A percentile compares a stretch with the other conserved stretches of the same genome.
Evolutionary conservation across 768 basidiomycete genomes (phyloP).

Genomic region (Amylocystis lapponica): DNA sequence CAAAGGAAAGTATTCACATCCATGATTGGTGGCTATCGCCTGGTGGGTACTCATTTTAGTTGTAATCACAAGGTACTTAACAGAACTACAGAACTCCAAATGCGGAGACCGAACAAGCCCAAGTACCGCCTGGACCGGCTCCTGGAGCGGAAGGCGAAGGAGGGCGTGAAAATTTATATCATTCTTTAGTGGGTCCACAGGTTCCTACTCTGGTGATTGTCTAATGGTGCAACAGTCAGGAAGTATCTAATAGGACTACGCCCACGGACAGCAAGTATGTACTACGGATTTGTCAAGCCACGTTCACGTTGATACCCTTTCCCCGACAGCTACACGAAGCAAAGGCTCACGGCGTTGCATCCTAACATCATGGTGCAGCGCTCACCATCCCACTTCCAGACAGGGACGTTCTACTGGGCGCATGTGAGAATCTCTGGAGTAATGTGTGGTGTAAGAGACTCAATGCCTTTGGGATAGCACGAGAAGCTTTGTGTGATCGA

Average conservation of each 20-base stretch:
- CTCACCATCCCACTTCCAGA: conserved; percentile 95
- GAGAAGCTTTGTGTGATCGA: conserved; percentile 98
- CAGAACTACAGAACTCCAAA: conserved; percentile 62
- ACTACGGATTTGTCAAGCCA: neutral
- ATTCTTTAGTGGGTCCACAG: conserved; percentile 74
- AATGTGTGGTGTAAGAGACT: neutral
- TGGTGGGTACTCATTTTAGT: conserved; percentile 35
- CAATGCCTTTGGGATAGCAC: conserved; percentile 51
- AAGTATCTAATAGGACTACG: conserved; percentile 93
- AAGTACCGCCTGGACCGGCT: conserved; percentile 84
- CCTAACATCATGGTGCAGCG: conserved; percentile 94
- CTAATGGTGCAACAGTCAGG: conserved; percentile 51
- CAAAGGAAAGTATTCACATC: conserved; percentile 85
- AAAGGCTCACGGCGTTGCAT: conserved; percentile 70
- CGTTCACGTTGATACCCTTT: neutral
- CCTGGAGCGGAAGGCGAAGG: conserved; percentile 85
- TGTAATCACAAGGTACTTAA: conserved; percentile 1
- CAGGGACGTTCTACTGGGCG: conserved; percentile 98
- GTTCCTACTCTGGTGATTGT: neutral
- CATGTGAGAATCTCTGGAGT: conserved; percentile 52
- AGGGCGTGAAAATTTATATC: conserved; percentile 93
- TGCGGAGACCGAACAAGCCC: conserved; percentile 80
- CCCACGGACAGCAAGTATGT: conserved; percentile 88
- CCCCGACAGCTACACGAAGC: conserved; percentile 72
- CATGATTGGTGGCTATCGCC: conserved; percentile 99